phyloP scores from a whole-genome alignment of 2,329 filamentous ascomycete species.

The Aspergillus sp. region DNA sequence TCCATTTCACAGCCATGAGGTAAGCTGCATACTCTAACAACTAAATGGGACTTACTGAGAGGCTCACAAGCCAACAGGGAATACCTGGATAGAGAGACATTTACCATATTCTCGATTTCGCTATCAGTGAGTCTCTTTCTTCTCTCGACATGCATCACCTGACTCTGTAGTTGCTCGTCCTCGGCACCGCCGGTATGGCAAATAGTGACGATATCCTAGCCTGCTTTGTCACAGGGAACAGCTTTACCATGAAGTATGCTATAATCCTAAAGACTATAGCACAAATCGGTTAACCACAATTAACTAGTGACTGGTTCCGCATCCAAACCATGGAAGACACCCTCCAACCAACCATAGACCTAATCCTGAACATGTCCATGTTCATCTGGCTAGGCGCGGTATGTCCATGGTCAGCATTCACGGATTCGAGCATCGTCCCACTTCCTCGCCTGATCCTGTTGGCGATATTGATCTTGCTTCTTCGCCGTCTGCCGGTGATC shows the following conservation, averaged over 20 bases:
- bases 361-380: slow-evolving; percentile 23
- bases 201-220: slow-evolving; percentile 27
- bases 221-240: slow-evolving; percentile 27
- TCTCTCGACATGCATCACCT: too few species aligned
- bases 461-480: not conserved
- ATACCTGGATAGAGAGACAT: too few species aligned
- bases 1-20: too few species aligned
- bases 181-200: slow-evolving; percentile 24
- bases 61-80: too few species aligned
- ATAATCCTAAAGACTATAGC: not conserved
- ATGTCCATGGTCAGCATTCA: slow-evolving; percentile 22
- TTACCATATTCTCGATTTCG: too few species aligned
- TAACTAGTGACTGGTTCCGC: not conserved
- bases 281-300: not conserved
- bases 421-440: slow-evolving; percentile 3
- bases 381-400: slow-evolving; percentile 26
- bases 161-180: not conserved
- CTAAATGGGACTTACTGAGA: too few species aligned
- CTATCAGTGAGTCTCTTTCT: too few species aligned
- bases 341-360: slow-evolving; percentile 21
- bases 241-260: slow-evolving; percentile 3
- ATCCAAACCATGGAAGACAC: not conserved
- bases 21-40: too few species aligned
- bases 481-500: not conserved
- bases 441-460: slow-evolving; percentile 8